phyloP scores from a whole-genome alignment of 495 filamentous ascomycete genomes.

The Hypoxylon perforatum region DNA sequence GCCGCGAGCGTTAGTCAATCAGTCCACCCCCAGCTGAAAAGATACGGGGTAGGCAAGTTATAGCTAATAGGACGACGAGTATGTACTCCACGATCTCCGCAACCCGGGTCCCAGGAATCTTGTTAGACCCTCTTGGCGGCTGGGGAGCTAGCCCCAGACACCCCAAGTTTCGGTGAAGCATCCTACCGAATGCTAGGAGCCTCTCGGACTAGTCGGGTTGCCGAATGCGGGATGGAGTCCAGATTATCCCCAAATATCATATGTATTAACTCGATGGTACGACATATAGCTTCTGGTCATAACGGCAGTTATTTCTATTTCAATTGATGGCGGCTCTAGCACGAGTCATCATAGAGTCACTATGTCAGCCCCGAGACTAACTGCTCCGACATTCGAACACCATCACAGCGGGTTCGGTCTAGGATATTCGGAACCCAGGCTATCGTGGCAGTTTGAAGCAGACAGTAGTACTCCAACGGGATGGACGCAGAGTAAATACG shows the following conservation, averaged over 20 bases:
- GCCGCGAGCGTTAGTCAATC: no score
- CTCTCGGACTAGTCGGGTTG: no score
- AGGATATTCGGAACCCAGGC: background rate
- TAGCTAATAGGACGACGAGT: background rate
- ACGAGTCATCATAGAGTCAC: background rate
- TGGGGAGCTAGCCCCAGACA: no score
- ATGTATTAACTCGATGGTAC: background rate
- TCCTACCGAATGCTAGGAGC: background rate
- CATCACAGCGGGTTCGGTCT: background rate
- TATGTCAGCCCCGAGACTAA: background rate
- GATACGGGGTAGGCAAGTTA: no score
- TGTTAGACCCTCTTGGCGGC: background rate
- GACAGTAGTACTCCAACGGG: background rate
- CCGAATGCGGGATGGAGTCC: background rate
- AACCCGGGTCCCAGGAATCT: background rate
- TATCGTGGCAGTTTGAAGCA: background rate
- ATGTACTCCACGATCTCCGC: background rate
- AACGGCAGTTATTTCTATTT: background rate
- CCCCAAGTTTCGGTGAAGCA: background rate
- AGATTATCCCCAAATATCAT: background rate
- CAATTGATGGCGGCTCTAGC: background rate
- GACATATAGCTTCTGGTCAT: background rate
- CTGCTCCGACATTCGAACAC: background rate
- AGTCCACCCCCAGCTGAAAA: no score
- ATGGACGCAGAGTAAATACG: background rate